Conservation (phyloP, 306 rosid genomes). For the Ormosia emarginata region DNA sequence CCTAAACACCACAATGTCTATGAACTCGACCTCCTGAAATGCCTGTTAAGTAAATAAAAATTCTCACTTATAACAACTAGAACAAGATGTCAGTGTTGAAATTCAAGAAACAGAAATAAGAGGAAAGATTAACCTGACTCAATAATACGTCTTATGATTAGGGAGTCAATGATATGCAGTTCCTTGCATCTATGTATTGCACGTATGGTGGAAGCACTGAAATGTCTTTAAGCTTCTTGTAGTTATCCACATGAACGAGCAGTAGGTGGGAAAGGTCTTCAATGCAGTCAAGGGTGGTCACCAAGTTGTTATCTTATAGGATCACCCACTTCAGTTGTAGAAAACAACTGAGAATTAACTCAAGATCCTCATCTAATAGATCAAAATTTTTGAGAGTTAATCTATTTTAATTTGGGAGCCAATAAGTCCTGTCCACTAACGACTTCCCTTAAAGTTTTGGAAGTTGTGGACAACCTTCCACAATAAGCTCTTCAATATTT, state of each 20-base stretch:
- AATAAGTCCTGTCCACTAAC: background rate
- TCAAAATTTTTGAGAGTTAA: constrained; percentile 15
- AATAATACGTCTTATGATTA: constrained; percentile 8
- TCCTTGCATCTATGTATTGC: constrained; percentile 24
- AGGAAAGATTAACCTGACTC: constrained; percentile 1
- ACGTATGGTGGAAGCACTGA: constrained; percentile 15
- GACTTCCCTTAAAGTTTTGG: constrained; percentile 1
- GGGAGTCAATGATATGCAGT: constrained; percentile 12
- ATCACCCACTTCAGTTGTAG: constrained; percentile 12
- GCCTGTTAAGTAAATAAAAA: constrained; percentile 10
- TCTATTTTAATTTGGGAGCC: constrained; percentile 12
- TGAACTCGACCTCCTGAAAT: constrained; percentile 18
- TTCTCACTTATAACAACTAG: background rate
- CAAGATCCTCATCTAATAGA: constrained; percentile 23
- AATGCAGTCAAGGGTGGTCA: constrained; percentile 22
- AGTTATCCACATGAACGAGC: constrained; percentile 15
- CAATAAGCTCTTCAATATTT: background rate
- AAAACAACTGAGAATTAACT: constrained; percentile 10
- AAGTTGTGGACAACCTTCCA: constrained; percentile 21
- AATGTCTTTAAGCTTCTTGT: constrained; percentile 15
- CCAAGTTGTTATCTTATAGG: constrained; percentile 23
- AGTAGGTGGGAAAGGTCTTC: constrained; percentile 18
- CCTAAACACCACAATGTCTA: constrained; percentile 22
- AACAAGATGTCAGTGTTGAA: background rate
- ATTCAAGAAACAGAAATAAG: background rate